These are phyloP conservation scores for Aspergillus felis DNA, from an alignment of 2,329 filamentous ascomycete species.

Conservation along the genomic window DNA sequence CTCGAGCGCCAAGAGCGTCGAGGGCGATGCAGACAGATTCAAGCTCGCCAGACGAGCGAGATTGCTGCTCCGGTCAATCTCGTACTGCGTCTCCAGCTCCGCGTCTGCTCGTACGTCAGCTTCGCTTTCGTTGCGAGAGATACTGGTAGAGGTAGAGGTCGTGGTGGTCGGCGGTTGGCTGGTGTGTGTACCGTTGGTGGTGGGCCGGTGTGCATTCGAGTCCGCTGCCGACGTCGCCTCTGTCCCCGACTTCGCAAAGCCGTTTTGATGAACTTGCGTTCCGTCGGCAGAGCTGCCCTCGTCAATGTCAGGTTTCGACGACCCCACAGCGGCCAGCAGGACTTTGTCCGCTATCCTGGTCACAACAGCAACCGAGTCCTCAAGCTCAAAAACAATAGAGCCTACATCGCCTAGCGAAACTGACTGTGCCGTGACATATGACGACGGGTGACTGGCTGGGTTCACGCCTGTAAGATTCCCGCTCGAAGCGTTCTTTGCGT, in stretches of 20 bases:
- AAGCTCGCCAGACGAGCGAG: conserved; percentile 36
- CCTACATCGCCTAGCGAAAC: conserved; percentile 41
- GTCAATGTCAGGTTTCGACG: conserved; percentile 25
- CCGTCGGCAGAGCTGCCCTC: conserved; percentile 10
- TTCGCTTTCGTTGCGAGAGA: conserved; percentile 10
- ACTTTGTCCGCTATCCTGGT: conserved; percentile 42
- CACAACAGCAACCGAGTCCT: conserved; percentile 39
- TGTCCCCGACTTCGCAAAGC: not conserved
- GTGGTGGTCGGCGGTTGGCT: conserved; percentile 9
- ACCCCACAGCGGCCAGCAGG: conserved; percentile 39
- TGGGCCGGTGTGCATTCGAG: not conserved
- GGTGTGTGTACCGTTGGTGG: conserved; percentile 4
- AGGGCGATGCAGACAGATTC: conserved; percentile 36
- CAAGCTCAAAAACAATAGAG: conserved; percentile 42
- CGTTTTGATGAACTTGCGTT: conserved; percentile 3
- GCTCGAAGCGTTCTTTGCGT: conserved; percentile 37
- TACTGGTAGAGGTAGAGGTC: not conserved
- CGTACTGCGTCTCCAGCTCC: conserved; percentile 32
- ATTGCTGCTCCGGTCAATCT: conserved; percentile 39
- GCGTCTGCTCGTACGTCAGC: conserved; percentile 19
- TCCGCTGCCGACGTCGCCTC: not conserved
- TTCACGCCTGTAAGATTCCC: conserved; percentile 43
- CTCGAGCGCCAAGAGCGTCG: conserved; percentile 39
- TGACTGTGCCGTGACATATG: conserved; percentile 40
- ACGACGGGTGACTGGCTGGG: conserved; percentile 40